Base-by-base conservation (phyloP, 768 basidiomycete species). In the Tephrocybe sp. region DNA sequence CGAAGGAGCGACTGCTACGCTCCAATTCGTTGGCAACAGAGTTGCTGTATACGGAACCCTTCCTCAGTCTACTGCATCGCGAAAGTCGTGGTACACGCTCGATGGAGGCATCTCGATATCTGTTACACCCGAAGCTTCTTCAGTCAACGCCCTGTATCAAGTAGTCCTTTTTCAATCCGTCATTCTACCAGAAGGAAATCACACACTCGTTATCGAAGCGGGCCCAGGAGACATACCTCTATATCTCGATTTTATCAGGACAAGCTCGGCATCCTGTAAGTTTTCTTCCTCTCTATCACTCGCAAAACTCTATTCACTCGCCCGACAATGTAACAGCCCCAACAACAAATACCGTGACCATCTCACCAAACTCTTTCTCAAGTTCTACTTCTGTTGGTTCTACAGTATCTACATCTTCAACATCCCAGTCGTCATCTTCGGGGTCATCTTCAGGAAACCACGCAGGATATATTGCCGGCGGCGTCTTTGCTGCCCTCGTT, bases 11-110 rank as follows among this genome's bases (percentile, higher is more conserved):
- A 54, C 49, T n/a, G 48, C 53, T 38, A 50, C 50, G 49, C 47
- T 48, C 15, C 16, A 41, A 12, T 37, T 38, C 21, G 43, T 27
- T 16, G 47, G 63, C 9, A 60, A 58, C 3, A 45, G 50, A 34
- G 51, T 64, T 22, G 54, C 58, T 15, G 61, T 62, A 4, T 64
- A 52, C 36, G 63, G 63, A 11, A 61, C 59, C 2, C 50, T 62
- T 41, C 47, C 51, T 1, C 40, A 49, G 42, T 15, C 19, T 2
- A 27, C 21, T 0, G 37, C 37, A 7, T 45, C 53, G 1, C 57
- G 60, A 5, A 34, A 44, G 15, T 60, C 63, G 4, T 45, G 49
- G 3, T 64, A 62, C 38, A 53, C 54, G 36, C 55, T 64, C 42
- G 61, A 62, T 38, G 61, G 60, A 3, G 53, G 19, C 11, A 19